Conservation (phyloP, 2,329 filamentous ascomycete species). For the Raffaelea ambrosiae region DNA sequence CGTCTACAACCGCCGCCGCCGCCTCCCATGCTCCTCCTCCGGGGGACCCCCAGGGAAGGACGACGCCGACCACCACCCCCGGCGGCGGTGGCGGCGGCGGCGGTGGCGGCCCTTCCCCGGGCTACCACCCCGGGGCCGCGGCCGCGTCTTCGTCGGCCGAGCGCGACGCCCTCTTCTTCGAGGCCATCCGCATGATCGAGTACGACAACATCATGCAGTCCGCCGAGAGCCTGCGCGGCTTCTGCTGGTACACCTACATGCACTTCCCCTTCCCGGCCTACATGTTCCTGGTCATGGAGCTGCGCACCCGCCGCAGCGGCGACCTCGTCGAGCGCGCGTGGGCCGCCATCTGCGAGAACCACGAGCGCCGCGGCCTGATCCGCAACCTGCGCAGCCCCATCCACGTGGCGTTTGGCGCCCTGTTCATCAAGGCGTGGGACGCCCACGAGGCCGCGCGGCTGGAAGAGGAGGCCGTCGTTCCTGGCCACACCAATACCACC, state of each 20-base stretch:
- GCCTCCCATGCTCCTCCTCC: no score
- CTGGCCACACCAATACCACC: no score
- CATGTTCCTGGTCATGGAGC: conserved; percentile 49
- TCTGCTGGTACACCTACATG: conserved; percentile 50
- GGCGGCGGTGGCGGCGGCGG: no score
- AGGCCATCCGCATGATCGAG: conserved; percentile 50
- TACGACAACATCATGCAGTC: conserved; percentile 49
- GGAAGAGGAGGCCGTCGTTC: no score
- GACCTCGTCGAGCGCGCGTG: conserved; percentile 50
- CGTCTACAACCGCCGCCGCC: no score
- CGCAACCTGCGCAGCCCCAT: conserved; percentile 45
- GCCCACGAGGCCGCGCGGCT: conserved; percentile 44
- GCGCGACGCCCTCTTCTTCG: conserved; percentile 42
- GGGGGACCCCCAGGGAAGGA: no score
- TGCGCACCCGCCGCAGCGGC: conserved; percentile 43
- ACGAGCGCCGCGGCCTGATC: conserved; percentile 40
- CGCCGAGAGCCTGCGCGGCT: conserved; percentile 40
- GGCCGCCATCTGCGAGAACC: conserved; percentile 46
- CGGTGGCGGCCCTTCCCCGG: background rate
- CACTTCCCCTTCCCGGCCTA: conserved; percentile 55
- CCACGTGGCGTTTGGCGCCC: conserved; percentile 47
- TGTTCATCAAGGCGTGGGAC: conserved; percentile 56
- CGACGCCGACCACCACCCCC: no score
- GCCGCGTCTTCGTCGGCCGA: conserved; percentile 27
- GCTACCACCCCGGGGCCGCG: background rate